phyloP scores from a whole-genome alignment of 257 asterid species.

The Avicennia marina region DNA sequence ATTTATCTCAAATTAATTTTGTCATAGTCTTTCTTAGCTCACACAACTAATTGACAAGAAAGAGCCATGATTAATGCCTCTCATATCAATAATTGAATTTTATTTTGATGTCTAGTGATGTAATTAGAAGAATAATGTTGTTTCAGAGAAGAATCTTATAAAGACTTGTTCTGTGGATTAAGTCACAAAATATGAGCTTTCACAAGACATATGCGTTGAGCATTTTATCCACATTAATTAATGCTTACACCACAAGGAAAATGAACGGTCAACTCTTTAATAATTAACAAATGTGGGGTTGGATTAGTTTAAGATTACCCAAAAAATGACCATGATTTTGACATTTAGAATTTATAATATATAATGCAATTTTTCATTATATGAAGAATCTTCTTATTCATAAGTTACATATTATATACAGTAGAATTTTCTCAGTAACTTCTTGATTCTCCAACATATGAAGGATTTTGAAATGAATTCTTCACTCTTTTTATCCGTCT shows the following conservation, averaged over 20 bases:
- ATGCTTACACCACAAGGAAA: slow-evolving; percentile 18
- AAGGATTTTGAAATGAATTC: no score
- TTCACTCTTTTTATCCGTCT: no score
- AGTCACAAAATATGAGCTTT: slow-evolving; percentile 14
- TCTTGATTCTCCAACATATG: no score
- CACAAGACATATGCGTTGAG: not conserved
- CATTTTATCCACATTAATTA: not conserved
- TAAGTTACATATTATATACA: no score
- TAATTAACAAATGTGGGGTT: not conserved
- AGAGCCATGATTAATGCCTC: slow-evolving; percentile 25
- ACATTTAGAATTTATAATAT: no score
- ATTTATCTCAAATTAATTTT: slow-evolving; percentile 36
- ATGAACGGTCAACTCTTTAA: not conserved
- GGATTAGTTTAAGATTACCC: not conserved
- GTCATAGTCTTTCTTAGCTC: slow-evolving; percentile 13
- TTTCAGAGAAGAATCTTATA: slow-evolving; percentile 6
- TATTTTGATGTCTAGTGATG: slow-evolving; percentile 25
- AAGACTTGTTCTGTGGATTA: slow-evolving; percentile 4
- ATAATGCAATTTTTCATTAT: no score
- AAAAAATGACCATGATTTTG: no score
- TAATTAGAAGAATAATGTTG: slow-evolving; percentile 17
- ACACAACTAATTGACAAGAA: slow-evolving; percentile 49
- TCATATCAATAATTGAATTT: slow-evolving; percentile 29
- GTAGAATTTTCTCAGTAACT: no score
- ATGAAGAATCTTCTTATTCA: no score